Evolutionary conservation across 768 basidiomycete genomes (phyloP), one percentile per base, ranked within the genome.

Genomic region (Ephemerocybe angulata): DNA sequence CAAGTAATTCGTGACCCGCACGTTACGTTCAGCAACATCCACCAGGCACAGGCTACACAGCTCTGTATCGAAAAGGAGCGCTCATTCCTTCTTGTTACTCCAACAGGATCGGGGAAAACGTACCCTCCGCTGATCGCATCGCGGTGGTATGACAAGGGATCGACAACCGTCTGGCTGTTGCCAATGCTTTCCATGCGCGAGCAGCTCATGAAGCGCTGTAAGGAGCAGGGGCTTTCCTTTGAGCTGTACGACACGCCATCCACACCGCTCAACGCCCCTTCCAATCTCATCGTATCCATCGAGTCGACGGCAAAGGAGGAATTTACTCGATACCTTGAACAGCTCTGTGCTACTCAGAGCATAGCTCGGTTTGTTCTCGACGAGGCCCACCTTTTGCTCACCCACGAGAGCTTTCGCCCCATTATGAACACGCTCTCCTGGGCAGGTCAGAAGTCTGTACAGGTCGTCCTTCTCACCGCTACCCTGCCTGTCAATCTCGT

Each of bases 101-200:
- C 55, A 12, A 58, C 56, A 49, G 60, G 60, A 49, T 57, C 56
- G 1, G 61, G 59, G 17, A 61, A 61, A 51, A 61, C 58, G 8
- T 25, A 49, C 15, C 60, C 60, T 11, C 30, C 27, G 12, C 48
- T 59, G 35, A 29, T 63, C 17, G 29, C 38, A 29, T 43, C 56
- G 40, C 46, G 50, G 27, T 47, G 33, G 22, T 52, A 55, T 31
- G 63, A 64, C 50, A n/a, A 27, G 10, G 59, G 54, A 6, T 42
- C 41, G 24, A 54, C 55, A 21, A 64, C 59, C 1, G 35, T 64
- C 7, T 51, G 53, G 48, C 31, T 62, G 3, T 52, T 64, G 1
- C 63, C 59, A 4, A 53, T 62, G 3, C 7, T n/a, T 1, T 52
- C 62, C 3, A 57, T 64, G 59, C 61, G 62, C 29, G 51, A 57